Evolutionary conservation across 176 grass and related monocot species (phyloP), one percentile per base, ranked within the genome.

Genomic region (Ampelocalamus luodianensis): DNA sequence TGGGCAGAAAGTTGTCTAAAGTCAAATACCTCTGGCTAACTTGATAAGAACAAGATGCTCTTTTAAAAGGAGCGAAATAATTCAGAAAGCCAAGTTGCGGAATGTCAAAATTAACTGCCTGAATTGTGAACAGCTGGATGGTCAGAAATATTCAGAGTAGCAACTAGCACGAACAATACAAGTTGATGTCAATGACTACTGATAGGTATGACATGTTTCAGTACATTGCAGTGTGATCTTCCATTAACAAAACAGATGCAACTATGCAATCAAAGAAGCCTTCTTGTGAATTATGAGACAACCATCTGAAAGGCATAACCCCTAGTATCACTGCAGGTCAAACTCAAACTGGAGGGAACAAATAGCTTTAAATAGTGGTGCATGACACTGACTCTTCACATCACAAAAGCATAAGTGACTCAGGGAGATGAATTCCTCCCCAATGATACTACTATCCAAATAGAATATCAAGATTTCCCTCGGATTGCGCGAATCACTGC

Each of bases 381-480:
- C 62, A 38, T 74, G 79, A 83, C 44, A 71, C 63, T 70, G 62
- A 59, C 80, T 79, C 37, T 38, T 82, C 58, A 18, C 48, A 78
- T 87, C 67, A 73, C 12, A 50, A 72, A 83, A 60, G 79, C 76
- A 73, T 58, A 43, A 66, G 16, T 29, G 49, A 50, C 36, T 65
- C 53, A 51, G 50, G 46, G 74, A 66, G 68, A 74, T 50, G 84
- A 73, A 83, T 83, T 87, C 67, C 59, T 68, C 44, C 38, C 22
- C 48, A 61, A 18, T 67, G 79, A 56, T 83, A 56, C 20, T 39
- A 58, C 34, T 73, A 74, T 84, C 85, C 50, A 53, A 61, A 68
- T 20, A 64, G 89, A 87, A 91, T 91, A 84, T 87, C 4, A 6
- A 83, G 89, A 87, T 91, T 64, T 91, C 23, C 24, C 8, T 44